Base-by-base conservation (phyloP, 2,329 filamentous ascomycete genomes). In the Aspergillus sergii region DNA sequence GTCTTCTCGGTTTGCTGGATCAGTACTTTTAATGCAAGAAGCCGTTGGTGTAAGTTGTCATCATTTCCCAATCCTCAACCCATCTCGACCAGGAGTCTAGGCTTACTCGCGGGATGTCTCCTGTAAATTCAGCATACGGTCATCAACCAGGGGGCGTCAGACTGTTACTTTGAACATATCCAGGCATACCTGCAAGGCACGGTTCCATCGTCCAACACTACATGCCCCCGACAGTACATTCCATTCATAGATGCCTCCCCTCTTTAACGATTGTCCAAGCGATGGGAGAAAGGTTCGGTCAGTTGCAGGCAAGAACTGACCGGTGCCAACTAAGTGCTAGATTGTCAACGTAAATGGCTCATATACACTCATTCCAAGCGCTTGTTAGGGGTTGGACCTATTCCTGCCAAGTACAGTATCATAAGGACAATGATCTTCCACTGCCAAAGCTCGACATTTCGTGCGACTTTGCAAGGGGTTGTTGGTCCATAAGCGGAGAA, bases 161-260 rank as follows among this genome's bases (percentile, higher is more conserved):
- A 64, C 53, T 79, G 77, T 65, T 79, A 79, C 66, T 73, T 76
- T 69, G 69, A 30, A 62, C 67, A 79, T 68, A 64, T 80, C 63
- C 78, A 78, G 68, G 74, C 71, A 63, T 80, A 79, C 65, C 57
- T 78, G 58, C 67, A 71, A 66, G 78, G 76, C 59, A 64, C 58
- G 57, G 64, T 78, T 64, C 75, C 76, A 60, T 41, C 69, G 19
- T 57, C 72, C 51, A 75, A 77, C 64, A 72, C 55, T 51, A 78
- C 70, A 60, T 79, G 76, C 66, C 61, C 74, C 36, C 73, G 26
- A 43, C 61, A 64, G 61, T 64, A 61, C 23, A 58, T 30, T 48
- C 61, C 61, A 34, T 64, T 64, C 23, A 61, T 55, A 48, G 53
- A 64, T 50, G 23, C 23, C 16, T 48, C 45, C 23, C 30, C 61